Conservation (phyloP, 306 rosid genomes). For the Prunus padus region DNA sequence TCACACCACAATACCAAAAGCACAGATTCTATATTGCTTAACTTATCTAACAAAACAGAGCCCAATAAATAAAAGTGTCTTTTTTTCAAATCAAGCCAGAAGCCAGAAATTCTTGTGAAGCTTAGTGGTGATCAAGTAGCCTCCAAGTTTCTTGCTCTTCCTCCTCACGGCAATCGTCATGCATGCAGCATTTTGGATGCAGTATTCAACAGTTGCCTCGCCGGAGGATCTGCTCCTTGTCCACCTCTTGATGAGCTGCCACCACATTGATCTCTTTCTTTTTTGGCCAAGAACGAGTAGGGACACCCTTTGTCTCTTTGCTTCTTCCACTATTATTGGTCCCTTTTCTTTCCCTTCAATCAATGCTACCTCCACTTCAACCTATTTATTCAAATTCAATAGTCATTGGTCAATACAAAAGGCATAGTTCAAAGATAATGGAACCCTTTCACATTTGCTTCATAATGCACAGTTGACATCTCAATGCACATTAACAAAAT, state of each 20-base stretch:
- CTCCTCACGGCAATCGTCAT: conserved; percentile 83
- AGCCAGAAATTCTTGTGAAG: conserved; percentile 92
- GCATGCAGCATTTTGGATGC: conserved; percentile 79
- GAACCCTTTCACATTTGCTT: background rate
- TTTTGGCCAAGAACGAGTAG: conserved; percentile 74
- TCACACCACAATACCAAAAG: background rate
- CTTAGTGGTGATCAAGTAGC: conserved; percentile 87
- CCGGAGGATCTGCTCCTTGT: conserved; percentile 22
- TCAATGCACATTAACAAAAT: background rate
- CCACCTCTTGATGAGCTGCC: conserved; percentile 47
- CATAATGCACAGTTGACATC: background rate
- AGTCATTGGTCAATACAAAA: background rate
- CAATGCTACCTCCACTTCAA: conserved; percentile 59
- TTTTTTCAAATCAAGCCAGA: conserved; percentile 53
- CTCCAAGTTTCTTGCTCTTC: conserved; percentile 73
- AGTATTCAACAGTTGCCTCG: conserved; percentile 53
- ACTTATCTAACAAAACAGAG: no score
- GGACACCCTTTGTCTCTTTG: conserved; percentile 62
- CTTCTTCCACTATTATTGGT: conserved; percentile 62
- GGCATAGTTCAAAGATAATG: background rate
- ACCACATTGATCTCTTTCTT: conserved; percentile 46
- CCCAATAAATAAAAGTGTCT: no score
- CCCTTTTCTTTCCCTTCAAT: conserved; percentile 71
- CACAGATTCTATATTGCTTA: background rate
- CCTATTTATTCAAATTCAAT: conserved; percentile 32